Evolutionary conservation across 2,329 filamentous ascomycete genomes (phyloP).

Genomic region (Hirsutella thompsonii): DNA sequence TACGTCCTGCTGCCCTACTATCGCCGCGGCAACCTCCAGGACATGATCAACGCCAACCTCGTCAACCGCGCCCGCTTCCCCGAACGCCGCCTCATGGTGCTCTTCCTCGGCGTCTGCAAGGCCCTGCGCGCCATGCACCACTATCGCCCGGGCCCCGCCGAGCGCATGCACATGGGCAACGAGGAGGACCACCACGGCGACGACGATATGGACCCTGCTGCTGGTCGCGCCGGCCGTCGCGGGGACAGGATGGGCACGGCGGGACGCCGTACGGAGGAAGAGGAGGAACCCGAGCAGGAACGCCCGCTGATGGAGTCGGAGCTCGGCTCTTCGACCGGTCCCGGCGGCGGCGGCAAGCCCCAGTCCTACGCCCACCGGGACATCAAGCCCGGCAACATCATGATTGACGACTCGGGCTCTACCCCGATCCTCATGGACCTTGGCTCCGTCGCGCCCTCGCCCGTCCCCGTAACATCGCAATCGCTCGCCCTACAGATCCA

Average conservation of each 20-base stretch:
- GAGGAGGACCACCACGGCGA: constrained; percentile 19
- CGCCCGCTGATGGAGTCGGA: constrained; percentile 75
- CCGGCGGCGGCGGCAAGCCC: constrained; percentile 42
- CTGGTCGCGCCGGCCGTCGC: constrained; percentile 1
- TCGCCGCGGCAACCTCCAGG: constrained; percentile 85
- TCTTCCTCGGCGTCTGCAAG: constrained; percentile 86
- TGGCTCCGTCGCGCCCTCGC: constrained; percentile 77
- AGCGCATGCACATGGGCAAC: constrained; percentile 40
- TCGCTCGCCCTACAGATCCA: constrained; percentile 86
- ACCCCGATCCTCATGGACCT: constrained; percentile 95
- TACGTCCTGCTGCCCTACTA: constrained; percentile 97
- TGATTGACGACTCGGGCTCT: constrained; percentile 86
- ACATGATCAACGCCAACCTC: constrained; percentile 96
- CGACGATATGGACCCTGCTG: constrained; percentile 14
- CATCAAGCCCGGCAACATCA: constrained; percentile 96
- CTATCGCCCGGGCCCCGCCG: constrained; percentile 42
- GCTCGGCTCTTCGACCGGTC: constrained; percentile 41
- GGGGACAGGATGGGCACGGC: not conserved
- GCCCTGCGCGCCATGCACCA: constrained; percentile 86
- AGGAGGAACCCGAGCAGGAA: constrained; percentile 45
- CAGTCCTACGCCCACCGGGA: constrained; percentile 88
- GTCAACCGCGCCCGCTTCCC: constrained; percentile 90
- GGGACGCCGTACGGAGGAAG: not conserved
- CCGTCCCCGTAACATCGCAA: constrained; percentile 78
- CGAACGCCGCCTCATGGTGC: constrained; percentile 71